Conservation (phyloP, 2,329 filamentous ascomycete species). For the Ceratocystis variospora region DNA sequence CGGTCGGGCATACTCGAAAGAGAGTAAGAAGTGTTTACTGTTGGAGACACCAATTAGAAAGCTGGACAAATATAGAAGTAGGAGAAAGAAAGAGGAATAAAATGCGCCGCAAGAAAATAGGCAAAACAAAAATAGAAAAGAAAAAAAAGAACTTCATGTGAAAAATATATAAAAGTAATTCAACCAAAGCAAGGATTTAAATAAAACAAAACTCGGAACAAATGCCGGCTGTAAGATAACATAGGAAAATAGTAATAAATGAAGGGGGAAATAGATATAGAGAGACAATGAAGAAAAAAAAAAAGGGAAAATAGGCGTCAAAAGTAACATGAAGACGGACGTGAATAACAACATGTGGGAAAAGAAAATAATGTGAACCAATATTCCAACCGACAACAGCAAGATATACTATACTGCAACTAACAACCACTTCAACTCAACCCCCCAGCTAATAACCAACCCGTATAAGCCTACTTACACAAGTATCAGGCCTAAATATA, state of each 20-base stretch:
- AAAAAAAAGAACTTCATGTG: background rate
- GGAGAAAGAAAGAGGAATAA: constrained; percentile 7
- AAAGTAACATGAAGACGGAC: background rate
- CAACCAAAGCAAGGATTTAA: background rate
- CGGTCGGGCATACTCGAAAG: background rate
- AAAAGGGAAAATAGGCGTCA: background rate
- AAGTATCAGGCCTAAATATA: constrained; percentile 11
- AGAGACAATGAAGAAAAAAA: background rate
- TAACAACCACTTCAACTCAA: background rate
- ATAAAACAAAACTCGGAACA: background rate
- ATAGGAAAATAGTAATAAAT: background rate
- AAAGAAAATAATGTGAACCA: background rate
- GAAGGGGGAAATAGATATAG: background rate
- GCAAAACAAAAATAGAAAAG: background rate
- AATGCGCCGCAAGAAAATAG: background rate
- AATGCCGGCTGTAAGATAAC: background rate
- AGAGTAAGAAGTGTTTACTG: background rate
- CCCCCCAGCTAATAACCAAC: background rate
- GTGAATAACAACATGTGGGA: background rate
- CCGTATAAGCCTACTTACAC: constrained; percentile 7
- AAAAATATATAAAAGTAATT: background rate
- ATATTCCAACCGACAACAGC: background rate
- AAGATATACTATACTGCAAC: no score
- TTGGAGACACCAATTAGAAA: background rate
- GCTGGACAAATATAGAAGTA: constrained; percentile 16